Percentiles rank a stretch among this genome's conserved stretches.
These are phyloP conservation scores for Saccharomyces eubayanus DNA, from an alignment of 805 yeast genomes.

Conservation along the genomic window DNA sequence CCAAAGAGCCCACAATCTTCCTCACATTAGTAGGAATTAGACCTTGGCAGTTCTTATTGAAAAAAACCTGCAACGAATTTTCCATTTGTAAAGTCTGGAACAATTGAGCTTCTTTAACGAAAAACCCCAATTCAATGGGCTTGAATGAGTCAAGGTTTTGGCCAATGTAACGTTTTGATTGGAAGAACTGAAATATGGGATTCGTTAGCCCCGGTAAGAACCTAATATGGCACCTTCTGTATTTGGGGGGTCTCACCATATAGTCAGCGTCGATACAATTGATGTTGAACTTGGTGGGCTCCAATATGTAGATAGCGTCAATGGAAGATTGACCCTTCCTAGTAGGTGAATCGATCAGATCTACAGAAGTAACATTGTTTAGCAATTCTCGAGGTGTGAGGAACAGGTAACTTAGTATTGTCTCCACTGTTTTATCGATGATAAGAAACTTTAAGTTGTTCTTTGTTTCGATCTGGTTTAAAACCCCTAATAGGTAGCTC, in stretches of 20 bases:
- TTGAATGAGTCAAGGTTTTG: conserved; percentile 28
- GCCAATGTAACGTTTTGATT: conserved; percentile 25
- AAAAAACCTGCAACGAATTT: conserved; percentile 63
- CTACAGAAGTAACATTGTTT: conserved; percentile 54
- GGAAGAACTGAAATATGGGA: conserved; percentile 25
- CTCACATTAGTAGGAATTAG: conserved; percentile 51
- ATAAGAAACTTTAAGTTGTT: conserved; percentile 44
- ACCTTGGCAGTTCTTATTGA: conserved; percentile 54
- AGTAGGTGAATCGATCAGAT: conserved; percentile 45
- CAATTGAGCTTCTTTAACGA: conserved; percentile 62
- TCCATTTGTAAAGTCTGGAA: conserved; percentile 56
- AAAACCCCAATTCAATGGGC: conserved; percentile 41
- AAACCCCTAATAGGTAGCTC: conserved; percentile 29
- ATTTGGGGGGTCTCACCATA: conserved; percentile 55
- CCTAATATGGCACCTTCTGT: conserved; percentile 63
- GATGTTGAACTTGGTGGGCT: conserved; percentile 57
- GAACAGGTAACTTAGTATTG: conserved; percentile 41
- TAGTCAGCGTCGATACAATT: conserved; percentile 76
- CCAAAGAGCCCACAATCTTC: conserved; percentile 53
- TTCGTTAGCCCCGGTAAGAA: conserved; percentile 53
- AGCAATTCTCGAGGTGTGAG: conserved; percentile 36
- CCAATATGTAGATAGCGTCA: conserved; percentile 74
- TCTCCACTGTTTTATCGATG: conserved; percentile 48
- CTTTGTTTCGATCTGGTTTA: conserved; percentile 37
- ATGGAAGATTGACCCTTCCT: conserved; percentile 56